Evolutionary conservation across 805 yeast species (phyloP).

Genomic region (Schwanniomyces sp.): DNA sequence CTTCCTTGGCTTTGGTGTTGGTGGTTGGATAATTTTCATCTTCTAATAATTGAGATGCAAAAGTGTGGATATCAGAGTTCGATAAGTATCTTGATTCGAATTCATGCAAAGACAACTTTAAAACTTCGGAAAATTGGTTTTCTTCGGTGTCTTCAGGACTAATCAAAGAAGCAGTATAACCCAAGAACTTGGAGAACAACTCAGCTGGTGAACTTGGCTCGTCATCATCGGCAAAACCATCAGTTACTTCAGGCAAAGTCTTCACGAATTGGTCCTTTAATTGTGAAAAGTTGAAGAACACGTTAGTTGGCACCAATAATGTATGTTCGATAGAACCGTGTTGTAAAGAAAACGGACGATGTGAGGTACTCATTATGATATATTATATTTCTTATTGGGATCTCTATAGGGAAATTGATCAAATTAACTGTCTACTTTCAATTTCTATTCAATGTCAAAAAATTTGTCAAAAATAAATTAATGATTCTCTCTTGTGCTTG

Average conservation of each 20-base stretch:
- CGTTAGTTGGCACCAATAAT: constrained; percentile 78
- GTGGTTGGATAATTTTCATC: constrained; percentile 63
- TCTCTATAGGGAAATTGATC: neutral
- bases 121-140: constrained; percentile 67
- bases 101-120: constrained; percentile 70
- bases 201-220: constrained; percentile 89
- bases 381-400: neutral
- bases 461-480: neutral
- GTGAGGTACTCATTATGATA: constrained; percentile 22
- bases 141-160: constrained; percentile 31
- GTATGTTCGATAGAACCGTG: constrained; percentile 91
- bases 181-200: constrained; percentile 79
- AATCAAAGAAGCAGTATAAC: constrained; percentile 57
- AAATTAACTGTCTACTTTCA: neutral
- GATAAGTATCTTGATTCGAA: constrained; percentile 76
- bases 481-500: neutral
- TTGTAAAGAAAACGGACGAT: constrained; percentile 76
- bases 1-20: constrained; percentile 63
- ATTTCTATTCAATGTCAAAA: constrained; percentile 1
- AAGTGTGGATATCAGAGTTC: constrained; percentile 75
- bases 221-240: constrained; percentile 79
- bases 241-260: constrained; percentile 76
- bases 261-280: constrained; percentile 83
- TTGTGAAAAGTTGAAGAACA: constrained; percentile 80
- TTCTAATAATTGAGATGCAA: constrained; percentile 68